Conservation (phyloP, 2,329 filamentous ascomycete species). For the Penicillium sp. region DNA sequence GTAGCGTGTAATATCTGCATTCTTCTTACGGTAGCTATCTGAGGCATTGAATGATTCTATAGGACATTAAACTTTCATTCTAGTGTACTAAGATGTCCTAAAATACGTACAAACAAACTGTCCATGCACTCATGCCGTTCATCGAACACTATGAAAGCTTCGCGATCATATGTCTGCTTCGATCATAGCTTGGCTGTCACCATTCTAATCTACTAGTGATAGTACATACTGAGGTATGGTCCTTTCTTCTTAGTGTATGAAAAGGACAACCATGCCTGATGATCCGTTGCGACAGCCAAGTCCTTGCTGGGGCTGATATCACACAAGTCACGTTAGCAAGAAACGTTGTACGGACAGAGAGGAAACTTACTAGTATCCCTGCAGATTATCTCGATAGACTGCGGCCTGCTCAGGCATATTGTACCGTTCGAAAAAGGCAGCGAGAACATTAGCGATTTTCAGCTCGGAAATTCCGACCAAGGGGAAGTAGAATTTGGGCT, state of each 20-base stretch:
- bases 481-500: slow-evolving; percentile 13
- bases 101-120: neutral
- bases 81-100: neutral
- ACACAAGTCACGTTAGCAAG: neutral
- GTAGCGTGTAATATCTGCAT: too few species aligned
- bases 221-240: slow-evolving; percentile 9
- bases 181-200: too few species aligned
- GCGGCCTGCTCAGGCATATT: slow-evolving; percentile 3
- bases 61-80: neutral
- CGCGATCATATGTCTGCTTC: too few species aligned
- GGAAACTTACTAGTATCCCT: slow-evolving; percentile 11
- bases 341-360: neutral
- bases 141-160: neutral
- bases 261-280: slow-evolving; percentile 8
- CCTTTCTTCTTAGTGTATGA: slow-evolving; percentile 8
- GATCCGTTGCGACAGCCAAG: slow-evolving; percentile 4
- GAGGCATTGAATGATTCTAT: too few species aligned
- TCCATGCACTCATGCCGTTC: neutral
- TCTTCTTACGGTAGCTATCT: too few species aligned
- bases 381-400: slow-evolving; percentile 7
- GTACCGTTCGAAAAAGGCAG: slow-evolving; percentile 2
- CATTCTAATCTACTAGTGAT: neutral
- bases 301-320: neutral
- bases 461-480: slow-evolving; percentile 11
- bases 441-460: slow-evolving; percentile 3